These are phyloP conservation scores for Cryphonectria japonica DNA, from an alignment of 2,329 filamentous ascomycete genomes.

Conservation along the genomic window DNA sequence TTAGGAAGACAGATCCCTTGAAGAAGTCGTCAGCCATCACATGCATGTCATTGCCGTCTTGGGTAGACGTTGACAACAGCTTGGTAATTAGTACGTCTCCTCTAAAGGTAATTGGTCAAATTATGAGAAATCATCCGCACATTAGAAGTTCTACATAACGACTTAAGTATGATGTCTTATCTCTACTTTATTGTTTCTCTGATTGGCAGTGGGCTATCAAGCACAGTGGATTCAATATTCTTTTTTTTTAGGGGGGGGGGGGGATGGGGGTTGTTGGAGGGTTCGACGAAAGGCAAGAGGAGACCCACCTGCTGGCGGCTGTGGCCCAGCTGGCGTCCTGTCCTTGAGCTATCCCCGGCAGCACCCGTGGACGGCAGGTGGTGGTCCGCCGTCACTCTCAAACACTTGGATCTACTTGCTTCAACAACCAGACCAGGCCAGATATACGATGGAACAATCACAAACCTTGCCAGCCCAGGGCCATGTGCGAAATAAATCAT, in stretches of 20 bases:
- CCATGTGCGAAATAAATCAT: constrained; percentile 44
- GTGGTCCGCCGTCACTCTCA: neutral
- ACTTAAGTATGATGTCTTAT: neutral
- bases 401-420: neutral
- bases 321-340: neutral
- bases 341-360: neutral
- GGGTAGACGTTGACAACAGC: too few relatives aligned
- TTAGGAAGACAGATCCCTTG: too few relatives aligned
- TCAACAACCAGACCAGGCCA: constrained; percentile 2
- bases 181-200: neutral
- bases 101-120: too few relatives aligned
- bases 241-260: too few relatives aligned
- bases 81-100: too few relatives aligned
- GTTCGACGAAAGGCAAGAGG: neutral
- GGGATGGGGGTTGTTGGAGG: too few relatives aligned
- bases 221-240: too few relatives aligned
- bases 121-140: too few relatives aligned
- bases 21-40: too few relatives aligned
- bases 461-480: constrained; percentile 31
- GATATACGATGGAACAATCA: constrained; percentile 30
- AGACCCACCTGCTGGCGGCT: neutral
- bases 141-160: neutral
- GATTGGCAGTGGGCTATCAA: neutral
- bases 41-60: too few relatives aligned
- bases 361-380: neutral